A percentile compares a stretch with the other conserved stretches of the same genome.
Conservation (phyloP, 495 filamentous ascomycete species). For the Penicillium argentinense region DNA sequence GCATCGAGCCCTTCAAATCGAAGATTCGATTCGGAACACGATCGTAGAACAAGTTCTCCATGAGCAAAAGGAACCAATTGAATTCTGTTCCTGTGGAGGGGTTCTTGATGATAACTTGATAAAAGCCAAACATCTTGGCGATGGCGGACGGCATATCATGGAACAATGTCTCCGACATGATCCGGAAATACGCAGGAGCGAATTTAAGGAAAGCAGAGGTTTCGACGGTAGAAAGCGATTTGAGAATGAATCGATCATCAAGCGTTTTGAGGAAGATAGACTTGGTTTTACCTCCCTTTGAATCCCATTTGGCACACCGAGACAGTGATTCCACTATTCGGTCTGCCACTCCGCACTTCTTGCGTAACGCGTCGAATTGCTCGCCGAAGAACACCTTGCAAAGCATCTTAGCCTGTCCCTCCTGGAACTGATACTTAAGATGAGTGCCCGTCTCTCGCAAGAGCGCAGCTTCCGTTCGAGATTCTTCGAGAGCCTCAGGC, state of each 20-base stretch:
- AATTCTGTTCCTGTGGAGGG: constrained; percentile 88
- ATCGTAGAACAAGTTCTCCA: constrained; percentile 99
- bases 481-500: constrained; percentile 50
- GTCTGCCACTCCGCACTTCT: constrained; percentile 88
- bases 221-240: constrained; percentile 85
- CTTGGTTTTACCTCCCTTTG: constrained; percentile 96
- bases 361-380: constrained; percentile 91
- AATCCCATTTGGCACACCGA: constrained; percentile 96
- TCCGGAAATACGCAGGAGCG: constrained; percentile 93
- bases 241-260: constrained; percentile 90
- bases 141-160: constrained; percentile 96
- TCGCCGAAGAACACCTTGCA: constrained; percentile 99
- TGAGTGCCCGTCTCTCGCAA: constrained; percentile 84
- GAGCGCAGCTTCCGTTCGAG: constrained; percentile 67
- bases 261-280: constrained; percentile 97
- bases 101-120: constrained; percentile 95
- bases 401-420: constrained; percentile 88
- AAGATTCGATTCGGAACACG: constrained; percentile 89
- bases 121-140: constrained; percentile 99
- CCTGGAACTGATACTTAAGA: constrained; percentile 89
- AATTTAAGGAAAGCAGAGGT: constrained; percentile 92
- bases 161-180: constrained; percentile 95
- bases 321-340: constrained; percentile 94
- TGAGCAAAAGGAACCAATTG: constrained; percentile 89
- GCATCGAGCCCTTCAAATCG: constrained; percentile 97